Percentiles rank a stretch among this genome's conserved stretches.
phyloP scores from a whole-genome alignment of 495 filamentous ascomycete species.

The Aspergillus kassunensis region DNA sequence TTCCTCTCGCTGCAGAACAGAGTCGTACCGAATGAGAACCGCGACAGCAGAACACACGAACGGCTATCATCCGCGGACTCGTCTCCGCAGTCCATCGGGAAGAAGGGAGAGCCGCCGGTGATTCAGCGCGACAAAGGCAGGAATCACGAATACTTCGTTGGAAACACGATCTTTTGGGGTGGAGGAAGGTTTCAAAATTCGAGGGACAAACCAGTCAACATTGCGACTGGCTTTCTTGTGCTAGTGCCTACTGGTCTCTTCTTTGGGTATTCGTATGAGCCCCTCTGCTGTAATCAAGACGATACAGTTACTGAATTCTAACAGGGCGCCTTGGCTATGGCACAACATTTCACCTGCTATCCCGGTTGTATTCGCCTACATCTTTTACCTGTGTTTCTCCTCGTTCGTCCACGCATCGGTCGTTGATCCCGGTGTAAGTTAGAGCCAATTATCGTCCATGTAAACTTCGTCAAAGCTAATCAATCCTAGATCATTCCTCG shows the following conservation, averaged over 20 bases:
- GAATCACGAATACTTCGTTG: constrained; percentile 88
- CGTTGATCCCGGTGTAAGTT: constrained; percentile 83
- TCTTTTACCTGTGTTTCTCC: constrained; percentile 84
- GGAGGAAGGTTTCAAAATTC: constrained; percentile 86
- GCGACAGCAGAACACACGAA: constrained; percentile 61
- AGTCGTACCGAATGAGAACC: constrained; percentile 38
- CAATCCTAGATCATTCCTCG: constrained; percentile 69
- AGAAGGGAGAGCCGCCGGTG: constrained; percentile 17
- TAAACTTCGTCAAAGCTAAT: constrained; percentile 14
- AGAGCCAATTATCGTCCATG: constrained; percentile 11
- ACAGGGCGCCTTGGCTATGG: constrained; percentile 88
- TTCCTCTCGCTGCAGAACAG: constrained; percentile 59
- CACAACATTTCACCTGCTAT: constrained; percentile 85
- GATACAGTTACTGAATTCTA: constrained; percentile 21
- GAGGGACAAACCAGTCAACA: constrained; percentile 83
- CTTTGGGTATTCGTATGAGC: constrained; percentile 70
- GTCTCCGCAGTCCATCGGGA: constrained; percentile 53
- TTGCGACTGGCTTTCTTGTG: constrained; percentile 76
- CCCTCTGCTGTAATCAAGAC: background rate
- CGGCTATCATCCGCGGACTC: constrained; percentile 73
- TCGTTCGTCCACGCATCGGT: constrained; percentile 90
- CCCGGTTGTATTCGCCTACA: constrained; percentile 83
- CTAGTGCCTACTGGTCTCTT: constrained; percentile 76
- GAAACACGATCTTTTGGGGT: constrained; percentile 85
- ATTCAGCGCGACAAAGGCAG: constrained; percentile 46